A percentile compares a stretch with the other conserved stretches of the same genome.
phyloP scores from a whole-genome alignment of 352 stramenopile genomes.

The Pythium sukuiense region DNA sequence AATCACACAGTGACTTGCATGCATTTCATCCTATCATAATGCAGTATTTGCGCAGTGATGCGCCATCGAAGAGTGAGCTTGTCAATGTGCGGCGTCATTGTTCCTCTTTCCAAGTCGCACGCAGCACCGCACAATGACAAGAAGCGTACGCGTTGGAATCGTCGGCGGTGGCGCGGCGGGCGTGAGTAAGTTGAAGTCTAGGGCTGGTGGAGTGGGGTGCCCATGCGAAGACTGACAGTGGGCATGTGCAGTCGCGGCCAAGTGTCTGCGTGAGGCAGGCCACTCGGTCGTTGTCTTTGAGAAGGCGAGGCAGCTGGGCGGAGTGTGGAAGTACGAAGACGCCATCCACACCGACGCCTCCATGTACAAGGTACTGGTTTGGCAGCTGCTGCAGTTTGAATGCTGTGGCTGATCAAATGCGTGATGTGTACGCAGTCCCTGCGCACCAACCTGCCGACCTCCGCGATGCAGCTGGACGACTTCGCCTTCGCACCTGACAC shows the following conservation, averaged over 20 bases:
- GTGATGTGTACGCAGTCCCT: slow-evolving; percentile 43
- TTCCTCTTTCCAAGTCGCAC: neutral
- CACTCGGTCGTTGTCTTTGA: slow-evolving; percentile 77
- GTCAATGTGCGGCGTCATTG: neutral
- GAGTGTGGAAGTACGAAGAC: slow-evolving; percentile 81
- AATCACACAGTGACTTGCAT: slow-evolving; percentile 8
- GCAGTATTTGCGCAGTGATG: neutral
- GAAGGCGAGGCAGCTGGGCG: slow-evolving; percentile 55
- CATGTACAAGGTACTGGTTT: slow-evolving; percentile 61
- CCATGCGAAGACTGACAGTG: slow-evolving; percentile 1
- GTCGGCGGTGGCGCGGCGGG: slow-evolving; percentile 71
- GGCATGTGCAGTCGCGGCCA: slow-evolving; percentile 58
- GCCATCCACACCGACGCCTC: slow-evolving; percentile 43
- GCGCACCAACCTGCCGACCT: slow-evolving; percentile 75
- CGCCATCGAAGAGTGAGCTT: neutral
- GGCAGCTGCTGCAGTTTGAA: neutral
- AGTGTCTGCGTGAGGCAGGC: slow-evolving; percentile 59
- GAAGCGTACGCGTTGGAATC: slow-evolving; percentile 49
- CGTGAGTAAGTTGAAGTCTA: slow-evolving; percentile 51
- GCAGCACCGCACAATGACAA: slow-evolving; percentile 7
- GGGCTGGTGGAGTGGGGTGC: neutral
- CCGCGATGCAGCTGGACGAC: slow-evolving; percentile 78
- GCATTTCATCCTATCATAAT: slow-evolving; percentile 1
- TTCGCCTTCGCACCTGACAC: slow-evolving; percentile 59
- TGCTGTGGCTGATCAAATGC: slow-evolving; percentile 3